Base-by-base conservation (phyloP, 1,284 basidiomycete genomes). In the Rhizopogon hawkerae region DNA sequence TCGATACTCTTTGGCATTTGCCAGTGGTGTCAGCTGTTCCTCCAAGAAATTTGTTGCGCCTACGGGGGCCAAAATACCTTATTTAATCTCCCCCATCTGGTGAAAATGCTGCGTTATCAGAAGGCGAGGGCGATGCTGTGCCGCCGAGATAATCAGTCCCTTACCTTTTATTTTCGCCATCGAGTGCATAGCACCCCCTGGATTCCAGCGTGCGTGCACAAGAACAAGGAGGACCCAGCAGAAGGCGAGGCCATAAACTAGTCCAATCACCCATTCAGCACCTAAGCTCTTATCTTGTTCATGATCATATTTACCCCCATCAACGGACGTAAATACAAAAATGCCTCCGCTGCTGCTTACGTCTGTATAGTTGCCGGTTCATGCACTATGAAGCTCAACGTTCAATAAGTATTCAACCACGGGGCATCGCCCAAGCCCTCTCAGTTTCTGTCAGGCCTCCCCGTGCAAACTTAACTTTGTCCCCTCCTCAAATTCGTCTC, bases 381-480 rank as follows among this genome's bases (percentile, higher is more conserved):
- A 14, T 29, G 39, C 24, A 13, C 33, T 29, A 29, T 29, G 26
- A 29, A 29, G 10, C 10, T 31, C 31, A 31, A 11, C 10, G 10
- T 31, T 11, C 31, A 31, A 31, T 29, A 8, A 1, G 3, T 31
- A 31, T 11, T 11, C 10, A 11, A 9, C 10, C 31, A 10, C 31
- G 10, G 31, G 4, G 31, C 4, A 31, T 5, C 39, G 11, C 39
- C 5, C 26, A 41, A 41, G 26, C 39, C 38, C 21, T 3, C 13
- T 14, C 4, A 26, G 23, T 26, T 13, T 14, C n/a, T 39, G 38
- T 10, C 29, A 31, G 29, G 29, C 29, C 29, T 31, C 10, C 24
- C 9, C 9, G 13, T 18, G 18, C 29, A 33, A 43, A 43, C 41
- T 43, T 43, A 43, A 43, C 41, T 43, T 43, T 43, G 41, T 43